phyloP scores from a whole-genome alignment of 345 rosid species.

The Citrus cavaleriei region DNA sequence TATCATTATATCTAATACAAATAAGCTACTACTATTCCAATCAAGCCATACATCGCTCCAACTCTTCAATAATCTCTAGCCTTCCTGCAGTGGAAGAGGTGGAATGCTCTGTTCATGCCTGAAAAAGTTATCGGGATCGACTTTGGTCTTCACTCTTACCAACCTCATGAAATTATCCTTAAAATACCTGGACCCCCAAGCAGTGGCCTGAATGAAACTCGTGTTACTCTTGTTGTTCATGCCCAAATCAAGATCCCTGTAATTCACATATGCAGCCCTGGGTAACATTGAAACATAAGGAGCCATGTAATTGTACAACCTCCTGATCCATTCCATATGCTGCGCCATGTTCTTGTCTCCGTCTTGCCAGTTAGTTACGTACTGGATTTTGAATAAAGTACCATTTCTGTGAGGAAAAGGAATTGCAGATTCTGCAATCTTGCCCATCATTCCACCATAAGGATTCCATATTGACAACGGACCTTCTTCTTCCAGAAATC shows the following conservation, averaged over 20 bases:
- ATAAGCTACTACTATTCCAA: not conserved
- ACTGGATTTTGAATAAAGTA: slow-evolving; percentile 26
- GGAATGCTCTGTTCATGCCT: slow-evolving; percentile 47
- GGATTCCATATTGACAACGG: slow-evolving; percentile 44
- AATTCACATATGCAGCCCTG: slow-evolving; percentile 33
- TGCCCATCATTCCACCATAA: slow-evolving; percentile 45
- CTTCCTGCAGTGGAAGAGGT: not conserved
- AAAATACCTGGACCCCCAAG: slow-evolving; percentile 22
- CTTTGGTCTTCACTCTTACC: slow-evolving; percentile 27
- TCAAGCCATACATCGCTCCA: not conserved
- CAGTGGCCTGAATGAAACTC: slow-evolving; percentile 5
- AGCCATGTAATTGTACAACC: slow-evolving; percentile 23
- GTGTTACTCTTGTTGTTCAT: slow-evolving; percentile 7
- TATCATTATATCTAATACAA: not conserved
- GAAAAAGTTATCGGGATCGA: slow-evolving; percentile 44
- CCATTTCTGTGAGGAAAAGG: slow-evolving; percentile 44
- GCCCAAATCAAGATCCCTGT: slow-evolving; percentile 32
- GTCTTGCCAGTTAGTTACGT: slow-evolving; percentile 21
- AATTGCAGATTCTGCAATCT: slow-evolving; percentile 25
- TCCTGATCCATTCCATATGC: slow-evolving; percentile 28
- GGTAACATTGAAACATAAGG: slow-evolving; percentile 30
- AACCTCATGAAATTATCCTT: slow-evolving; percentile 23
- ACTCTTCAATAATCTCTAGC: not conserved
- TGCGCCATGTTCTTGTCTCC: not conserved
- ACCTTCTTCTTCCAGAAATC: slow-evolving; percentile 43